A percentile compares a stretch with the other conserved stretches of the same genome.
Conservation (phyloP, 352 stramenopile genomes). For the Phytopythium aichiense region DNA sequence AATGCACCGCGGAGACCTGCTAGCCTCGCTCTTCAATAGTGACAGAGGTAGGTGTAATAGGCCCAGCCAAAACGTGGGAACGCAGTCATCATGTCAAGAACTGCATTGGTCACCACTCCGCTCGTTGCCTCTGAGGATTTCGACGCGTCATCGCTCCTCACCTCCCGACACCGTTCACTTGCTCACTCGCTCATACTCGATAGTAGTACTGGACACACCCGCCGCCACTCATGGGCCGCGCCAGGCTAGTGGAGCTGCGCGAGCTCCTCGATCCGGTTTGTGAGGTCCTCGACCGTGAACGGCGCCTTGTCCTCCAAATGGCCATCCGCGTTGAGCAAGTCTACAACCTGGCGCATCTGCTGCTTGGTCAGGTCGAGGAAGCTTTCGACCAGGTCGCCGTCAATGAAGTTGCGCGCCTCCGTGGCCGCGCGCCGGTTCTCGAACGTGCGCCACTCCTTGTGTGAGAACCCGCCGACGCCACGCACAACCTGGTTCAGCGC, state of each 20-base stretch:
- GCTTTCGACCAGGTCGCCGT: constrained; percentile 94
- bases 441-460: constrained; percentile 93
- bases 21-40: no score
- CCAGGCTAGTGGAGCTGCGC: constrained; percentile 59
- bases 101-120: background rate
- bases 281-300: constrained; percentile 64
- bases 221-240: background rate
- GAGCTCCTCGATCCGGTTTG: constrained; percentile 71
- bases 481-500: constrained; percentile 88
- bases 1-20: no score
- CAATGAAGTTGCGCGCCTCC: constrained; percentile 92
- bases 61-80: no score
- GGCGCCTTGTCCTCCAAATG: constrained; percentile 58
- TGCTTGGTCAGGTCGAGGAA: constrained; percentile 92
- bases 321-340: constrained; percentile 89
- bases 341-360: constrained; percentile 89
- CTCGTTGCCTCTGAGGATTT: background rate
- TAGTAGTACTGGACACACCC: constrained; percentile 1
- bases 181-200: background rate
- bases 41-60: no score
- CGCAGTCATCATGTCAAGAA: background rate
- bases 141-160: background rate
- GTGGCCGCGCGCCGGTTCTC: constrained; percentile 82
- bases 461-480: constrained; percentile 90
- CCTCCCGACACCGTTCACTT: background rate